Percentiles rank a stretch among this genome's conserved stretches.
Conservation (phyloP, 768 basidiomycete genomes). For the Kwoniella bestiolae region DNA sequence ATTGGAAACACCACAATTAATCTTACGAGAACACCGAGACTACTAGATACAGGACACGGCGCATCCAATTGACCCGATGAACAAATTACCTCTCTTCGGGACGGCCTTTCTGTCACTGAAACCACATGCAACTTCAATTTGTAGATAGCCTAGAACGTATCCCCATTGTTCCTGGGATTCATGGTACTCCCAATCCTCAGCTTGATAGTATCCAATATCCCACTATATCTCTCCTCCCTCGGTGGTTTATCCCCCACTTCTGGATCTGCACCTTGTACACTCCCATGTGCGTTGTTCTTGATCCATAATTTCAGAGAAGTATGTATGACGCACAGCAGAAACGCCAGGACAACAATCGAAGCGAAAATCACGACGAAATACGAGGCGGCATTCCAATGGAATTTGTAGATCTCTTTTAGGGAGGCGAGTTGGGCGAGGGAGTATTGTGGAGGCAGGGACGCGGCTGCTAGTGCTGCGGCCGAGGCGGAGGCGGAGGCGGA, state of each 20-base stretch:
- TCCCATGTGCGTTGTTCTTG: neutral
- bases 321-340: constrained; percentile 1
- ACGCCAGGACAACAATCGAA: constrained; percentile 1
- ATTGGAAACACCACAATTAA: no score
- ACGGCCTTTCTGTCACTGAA: no score
- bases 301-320: neutral
- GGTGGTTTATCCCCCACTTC: neutral
- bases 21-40: no score
- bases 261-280: neutral
- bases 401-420: constrained; percentile 20
- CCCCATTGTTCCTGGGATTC: neutral
- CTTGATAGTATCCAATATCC: neutral
- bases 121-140: no score
- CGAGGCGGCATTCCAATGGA: constrained; percentile 33
- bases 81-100: no score
- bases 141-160: no score
- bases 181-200: neutral
- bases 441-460: constrained; percentile 17
- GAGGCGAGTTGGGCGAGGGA: constrained; percentile 17
- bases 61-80: no score
- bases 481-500: constrained; percentile 4
- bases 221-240: neutral
- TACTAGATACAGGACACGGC: no score
- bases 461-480: neutral
- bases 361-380: constrained; percentile 36